Evolutionary conservation across 176 grass and related monocot genomes (phyloP), one percentile per base, ranked within the genome.

Genomic region (Bonia amplexicaulis): DNA sequence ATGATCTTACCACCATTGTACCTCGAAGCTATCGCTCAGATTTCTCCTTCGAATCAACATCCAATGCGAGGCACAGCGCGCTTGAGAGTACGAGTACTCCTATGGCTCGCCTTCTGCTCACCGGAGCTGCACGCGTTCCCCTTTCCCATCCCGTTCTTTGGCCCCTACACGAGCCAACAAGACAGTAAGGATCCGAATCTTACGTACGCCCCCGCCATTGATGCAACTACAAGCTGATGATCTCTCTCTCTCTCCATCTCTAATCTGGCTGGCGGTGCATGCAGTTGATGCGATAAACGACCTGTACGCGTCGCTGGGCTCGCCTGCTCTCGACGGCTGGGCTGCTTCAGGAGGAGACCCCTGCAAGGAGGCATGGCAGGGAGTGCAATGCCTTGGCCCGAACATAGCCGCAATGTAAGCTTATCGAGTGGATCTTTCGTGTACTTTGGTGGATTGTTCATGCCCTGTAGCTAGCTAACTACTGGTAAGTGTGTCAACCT

Each of bases 241-340:
- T 52, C 57, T 29, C 0, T 9, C 15, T 66, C 15, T 66, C 46
- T 52, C 57, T 29, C 0, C 6, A 11, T 66, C 15, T 66, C 46
- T 9, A 16, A 11, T 37, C 55, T 12, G 14, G 23, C 55, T 12
- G 14, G 23, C 2, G 1, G 14, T 14, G 46, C 49, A 4, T 54
- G 66, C 83, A 94, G 92, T 91, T 61, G 85, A 85, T 85, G 92
- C 92, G 12, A 75, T 94, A 45, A 94, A 91, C 88, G 82, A 70
- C 73, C 47, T 94, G 31, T 94, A 91, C 35, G 11, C 33, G 26
- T 47, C 76, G 0, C 63, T 94, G 67, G 92, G 81, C 29, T 89
- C 76, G 47, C 92, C 89, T 67, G 77, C 66, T 52, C 92, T 94
- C 80, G 51, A 44, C 45, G 89, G 87, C 51, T 94, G 92, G 92